These are phyloP conservation scores for Zygoascus hellenicus DNA, from an alignment of 1,139 yeast species.

Conservation along the genomic window DNA sequence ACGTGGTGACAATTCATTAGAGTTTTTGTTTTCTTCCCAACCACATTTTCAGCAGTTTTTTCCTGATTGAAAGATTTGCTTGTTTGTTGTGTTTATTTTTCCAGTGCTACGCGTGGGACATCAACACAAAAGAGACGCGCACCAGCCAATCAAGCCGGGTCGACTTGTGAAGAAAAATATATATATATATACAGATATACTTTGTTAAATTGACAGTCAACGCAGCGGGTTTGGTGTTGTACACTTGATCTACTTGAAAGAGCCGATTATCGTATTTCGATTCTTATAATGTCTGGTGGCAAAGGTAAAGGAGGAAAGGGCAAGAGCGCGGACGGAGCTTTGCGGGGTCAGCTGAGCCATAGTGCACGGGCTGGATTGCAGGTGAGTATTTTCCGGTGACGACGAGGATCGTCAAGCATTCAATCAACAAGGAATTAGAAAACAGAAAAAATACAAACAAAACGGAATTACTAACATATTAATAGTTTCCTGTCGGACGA, in stretches of 20 bases:
- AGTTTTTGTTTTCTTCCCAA: constrained; percentile 10
- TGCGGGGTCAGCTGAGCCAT: constrained; percentile 62
- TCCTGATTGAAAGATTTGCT: not conserved
- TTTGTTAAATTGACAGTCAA: too few relatives aligned
- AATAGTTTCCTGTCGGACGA: constrained; percentile 89
- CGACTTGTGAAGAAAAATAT: too few relatives aligned
- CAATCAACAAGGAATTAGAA: not conserved
- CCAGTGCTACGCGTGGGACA: constrained; percentile 4
- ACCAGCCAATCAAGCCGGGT: too few relatives aligned
- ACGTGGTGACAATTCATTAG: not conserved
- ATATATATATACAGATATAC: too few relatives aligned
- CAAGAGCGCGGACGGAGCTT: constrained; percentile 32
- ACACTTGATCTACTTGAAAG: too few relatives aligned
- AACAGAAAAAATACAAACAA: not conserved
- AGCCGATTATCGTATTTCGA: not conserved
- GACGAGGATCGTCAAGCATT: not conserved
- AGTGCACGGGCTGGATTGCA: constrained; percentile 97
- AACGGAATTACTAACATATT: not conserved
- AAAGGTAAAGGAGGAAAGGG: constrained; percentile 98
- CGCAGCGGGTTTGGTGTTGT: too few relatives aligned
- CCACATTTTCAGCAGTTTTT: constrained; percentile 7
- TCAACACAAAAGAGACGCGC: constrained; percentile 6
- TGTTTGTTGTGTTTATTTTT: constrained; percentile 7
- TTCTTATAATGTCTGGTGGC: constrained; percentile 64
- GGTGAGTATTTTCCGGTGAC: constrained; percentile 10